These are phyloP conservation scores for Aspergillus neotritici DNA, from an alignment of 2,329 filamentous ascomycete genomes.

Conservation along the genomic window DNA sequence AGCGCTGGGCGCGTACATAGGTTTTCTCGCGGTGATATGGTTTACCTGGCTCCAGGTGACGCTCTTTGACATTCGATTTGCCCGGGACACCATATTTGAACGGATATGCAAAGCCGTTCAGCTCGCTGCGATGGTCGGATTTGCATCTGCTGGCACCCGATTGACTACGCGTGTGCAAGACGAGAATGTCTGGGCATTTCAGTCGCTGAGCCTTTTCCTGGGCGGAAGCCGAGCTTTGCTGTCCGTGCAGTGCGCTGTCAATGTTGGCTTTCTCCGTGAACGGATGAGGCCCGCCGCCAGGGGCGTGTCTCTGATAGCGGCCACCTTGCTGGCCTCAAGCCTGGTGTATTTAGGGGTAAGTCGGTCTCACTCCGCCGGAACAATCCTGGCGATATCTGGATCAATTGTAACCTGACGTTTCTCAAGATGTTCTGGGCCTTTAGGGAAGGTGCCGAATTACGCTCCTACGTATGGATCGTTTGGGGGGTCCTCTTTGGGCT, in stretches of 20 bases:
- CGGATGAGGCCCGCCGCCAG: slow-evolving; percentile 23
- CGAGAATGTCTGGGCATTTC: slow-evolving; percentile 42
- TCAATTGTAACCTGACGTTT: slow-evolving; percentile 3
- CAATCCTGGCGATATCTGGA: neutral
- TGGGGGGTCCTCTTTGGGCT: slow-evolving; percentile 54
- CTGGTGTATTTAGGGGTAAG: slow-evolving; percentile 26
- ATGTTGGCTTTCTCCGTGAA: slow-evolving; percentile 22
- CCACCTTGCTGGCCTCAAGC: slow-evolving; percentile 24
- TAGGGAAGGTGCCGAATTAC: slow-evolving; percentile 14
- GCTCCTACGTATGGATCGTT: slow-evolving; percentile 38
- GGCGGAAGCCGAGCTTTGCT: slow-evolving; percentile 51
- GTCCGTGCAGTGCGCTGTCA: slow-evolving; percentile 49
- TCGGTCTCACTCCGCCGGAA: neutral
- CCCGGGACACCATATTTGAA: slow-evolving; percentile 59
- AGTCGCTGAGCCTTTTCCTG: slow-evolving; percentile 40
- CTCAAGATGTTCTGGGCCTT: slow-evolving; percentile 33
- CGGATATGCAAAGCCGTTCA: slow-evolving; percentile 55
- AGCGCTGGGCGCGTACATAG: slow-evolving; percentile 45
- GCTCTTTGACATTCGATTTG: slow-evolving; percentile 62
- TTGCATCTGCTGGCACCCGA: slow-evolving; percentile 53
- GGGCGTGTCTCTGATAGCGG: slow-evolving; percentile 25
- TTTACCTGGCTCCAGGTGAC: slow-evolving; percentile 62
- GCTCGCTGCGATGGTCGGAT: slow-evolving; percentile 60
- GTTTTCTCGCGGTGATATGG: slow-evolving; percentile 58
- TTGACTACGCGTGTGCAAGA: slow-evolving; percentile 38